Conservation (phyloP, 2,329 filamentous ascomycete species). For the Cercospora berteroae region DNA sequence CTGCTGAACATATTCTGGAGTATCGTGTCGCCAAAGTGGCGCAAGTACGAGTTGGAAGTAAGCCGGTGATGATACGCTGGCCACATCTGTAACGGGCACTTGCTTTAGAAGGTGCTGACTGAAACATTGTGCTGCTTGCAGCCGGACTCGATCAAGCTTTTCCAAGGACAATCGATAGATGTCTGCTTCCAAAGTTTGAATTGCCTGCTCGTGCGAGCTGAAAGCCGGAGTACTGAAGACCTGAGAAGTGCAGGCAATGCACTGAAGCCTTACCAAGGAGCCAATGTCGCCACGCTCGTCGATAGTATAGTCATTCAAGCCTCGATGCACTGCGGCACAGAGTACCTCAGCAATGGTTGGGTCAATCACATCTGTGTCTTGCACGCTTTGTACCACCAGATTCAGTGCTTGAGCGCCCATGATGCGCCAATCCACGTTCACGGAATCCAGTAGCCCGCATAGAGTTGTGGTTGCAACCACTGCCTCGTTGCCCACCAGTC, state of each 20-base stretch:
- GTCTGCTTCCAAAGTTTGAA: slow-evolving; percentile 27
- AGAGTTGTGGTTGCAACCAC: slow-evolving; percentile 37
- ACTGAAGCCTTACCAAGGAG: slow-evolving; percentile 78
- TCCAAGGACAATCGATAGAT: slow-evolving; percentile 72
- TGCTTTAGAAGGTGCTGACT: slow-evolving; percentile 7
- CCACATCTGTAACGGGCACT: slow-evolving; percentile 17
- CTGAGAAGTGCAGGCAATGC: slow-evolving; percentile 60
- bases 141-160: slow-evolving; percentile 83
- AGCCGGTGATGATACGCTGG: slow-evolving; percentile 27
- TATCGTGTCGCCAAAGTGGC: slow-evolving; percentile 13
- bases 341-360: slow-evolving; percentile 23
- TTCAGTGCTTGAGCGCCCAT: slow-evolving; percentile 43
- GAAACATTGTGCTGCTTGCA: slow-evolving; percentile 57
- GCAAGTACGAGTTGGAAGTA: slow-evolving; percentile 29
- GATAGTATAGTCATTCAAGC: slow-evolving; percentile 86
- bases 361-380: slow-evolving; percentile 9
- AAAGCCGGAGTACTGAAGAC: slow-evolving; percentile 18
- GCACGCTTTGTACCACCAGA: slow-evolving; percentile 24
- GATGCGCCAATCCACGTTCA: slow-evolving; percentile 47
- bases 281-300: slow-evolving; percentile 87
- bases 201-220: not conserved
- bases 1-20: slow-evolving; percentile 36
- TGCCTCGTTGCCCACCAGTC: slow-evolving; percentile 23
- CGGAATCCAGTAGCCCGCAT: slow-evolving; percentile 28
- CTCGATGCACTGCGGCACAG: slow-evolving; percentile 32